Evolutionary conservation across 1,284 basidiomycete genomes (phyloP).

Genomic region (Pholiota adiposa): DNA sequence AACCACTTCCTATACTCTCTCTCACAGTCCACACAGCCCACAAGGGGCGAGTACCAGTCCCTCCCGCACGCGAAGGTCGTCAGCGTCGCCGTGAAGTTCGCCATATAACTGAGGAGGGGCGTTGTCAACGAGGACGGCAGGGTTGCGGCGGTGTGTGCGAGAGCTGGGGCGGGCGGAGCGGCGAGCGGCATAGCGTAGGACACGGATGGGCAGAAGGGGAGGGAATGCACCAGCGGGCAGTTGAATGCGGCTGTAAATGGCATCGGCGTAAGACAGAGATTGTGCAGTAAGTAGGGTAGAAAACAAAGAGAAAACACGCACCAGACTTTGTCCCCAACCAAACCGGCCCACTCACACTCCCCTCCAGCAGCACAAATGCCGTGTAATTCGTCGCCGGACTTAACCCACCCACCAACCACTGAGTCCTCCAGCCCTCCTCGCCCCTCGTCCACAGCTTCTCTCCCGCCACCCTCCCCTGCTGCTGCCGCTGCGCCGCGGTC

Average conservation of each 20-base stretch:
- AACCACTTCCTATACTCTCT: slow-evolving; percentile 80
- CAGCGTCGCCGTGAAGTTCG: slow-evolving; percentile 77
- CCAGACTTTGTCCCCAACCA: slow-evolving; percentile 74
- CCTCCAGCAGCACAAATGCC: slow-evolving; percentile 58
- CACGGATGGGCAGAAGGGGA: slow-evolving; percentile 75
- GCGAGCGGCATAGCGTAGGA: slow-evolving; percentile 74
- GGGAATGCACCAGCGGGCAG: slow-evolving; percentile 73
- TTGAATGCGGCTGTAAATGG: slow-evolving; percentile 65
- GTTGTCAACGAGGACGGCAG: slow-evolving; percentile 45
- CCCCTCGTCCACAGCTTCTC: slow-evolving; percentile 55
- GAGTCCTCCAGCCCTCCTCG: slow-evolving; percentile 65
- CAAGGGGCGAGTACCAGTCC: slow-evolving; percentile 79
- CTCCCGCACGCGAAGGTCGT: slow-evolving; percentile 79
- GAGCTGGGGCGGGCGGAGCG: slow-evolving; percentile 42
- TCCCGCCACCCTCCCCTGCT: slow-evolving; percentile 40
- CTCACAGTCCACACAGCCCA: slow-evolving; percentile 79
- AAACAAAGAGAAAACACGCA: slow-evolving; percentile 33
- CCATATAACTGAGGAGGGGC: slow-evolving; percentile 60
- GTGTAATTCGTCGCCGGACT: slow-evolving; percentile 74
- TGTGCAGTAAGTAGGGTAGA: slow-evolving; percentile 1
- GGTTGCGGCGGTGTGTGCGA: slow-evolving; percentile 53
- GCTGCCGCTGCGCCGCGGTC: slow-evolving; percentile 27
- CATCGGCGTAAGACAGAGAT: no score
- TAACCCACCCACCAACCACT: slow-evolving; percentile 67
- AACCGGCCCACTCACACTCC: slow-evolving; percentile 63